phyloP scores from a whole-genome alignment of 805 yeast species.

The Ogataea paraovalis region DNA sequence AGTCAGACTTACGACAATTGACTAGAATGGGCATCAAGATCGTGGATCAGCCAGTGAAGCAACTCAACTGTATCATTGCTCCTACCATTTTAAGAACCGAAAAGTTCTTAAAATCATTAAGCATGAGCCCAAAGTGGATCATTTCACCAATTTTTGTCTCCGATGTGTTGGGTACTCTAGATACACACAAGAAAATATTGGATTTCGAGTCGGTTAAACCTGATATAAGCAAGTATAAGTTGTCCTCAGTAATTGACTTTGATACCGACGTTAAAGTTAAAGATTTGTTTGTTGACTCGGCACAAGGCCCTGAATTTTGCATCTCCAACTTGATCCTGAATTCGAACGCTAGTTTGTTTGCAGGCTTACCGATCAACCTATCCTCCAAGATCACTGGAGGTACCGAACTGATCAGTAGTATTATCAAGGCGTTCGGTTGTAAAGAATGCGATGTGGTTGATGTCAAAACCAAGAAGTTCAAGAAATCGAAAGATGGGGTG shows the following conservation, averaged over 20 bases:
- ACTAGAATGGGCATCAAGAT: constrained; percentile 56
- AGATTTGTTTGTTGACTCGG: constrained; percentile 30
- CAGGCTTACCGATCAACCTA: constrained; percentile 47
- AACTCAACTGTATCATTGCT: constrained; percentile 56
- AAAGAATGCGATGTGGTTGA: constrained; percentile 15
- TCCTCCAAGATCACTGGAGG: constrained; percentile 62
- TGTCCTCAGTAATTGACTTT: constrained; percentile 29
- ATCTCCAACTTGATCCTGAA: constrained; percentile 19
- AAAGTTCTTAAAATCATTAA: constrained; percentile 71
- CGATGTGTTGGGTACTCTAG: constrained; percentile 40
- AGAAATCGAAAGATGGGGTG: constrained; percentile 12
- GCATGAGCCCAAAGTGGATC: constrained; percentile 49
- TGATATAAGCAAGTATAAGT: constrained; percentile 20
- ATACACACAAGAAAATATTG: constrained; percentile 19
- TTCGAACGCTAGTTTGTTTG: constrained; percentile 37
- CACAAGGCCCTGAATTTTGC: constrained; percentile 13
- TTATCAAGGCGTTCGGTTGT: constrained; percentile 58
- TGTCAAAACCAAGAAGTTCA: constrained; percentile 16
- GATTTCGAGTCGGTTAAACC: constrained; percentile 28
- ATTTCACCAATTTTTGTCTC: constrained; percentile 52
- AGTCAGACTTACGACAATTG: constrained; percentile 41
- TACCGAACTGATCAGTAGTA: constrained; percentile 46
- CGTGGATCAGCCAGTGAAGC: constrained; percentile 36
- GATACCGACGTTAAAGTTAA: constrained; percentile 31
- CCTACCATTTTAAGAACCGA: constrained; percentile 84